Evolutionary conservation across 371 early-diverging fungal species (phyloP), one percentile per base, ranked within the genome.

Genomic region (Basidiobolus meristosporus): DNA sequence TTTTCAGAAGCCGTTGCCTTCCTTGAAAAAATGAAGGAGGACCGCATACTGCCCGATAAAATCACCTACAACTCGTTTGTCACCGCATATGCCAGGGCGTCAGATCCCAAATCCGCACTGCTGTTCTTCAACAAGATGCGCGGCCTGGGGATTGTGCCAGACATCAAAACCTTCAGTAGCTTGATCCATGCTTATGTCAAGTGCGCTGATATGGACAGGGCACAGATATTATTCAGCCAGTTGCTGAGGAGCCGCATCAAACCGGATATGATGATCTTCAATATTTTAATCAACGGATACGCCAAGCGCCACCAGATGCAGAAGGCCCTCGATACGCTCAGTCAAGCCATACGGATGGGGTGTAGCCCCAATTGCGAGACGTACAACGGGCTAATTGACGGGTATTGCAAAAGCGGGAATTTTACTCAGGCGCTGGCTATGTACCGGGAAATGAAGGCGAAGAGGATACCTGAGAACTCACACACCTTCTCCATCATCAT

Each of bases 51-150:
- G n/a, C 45, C 45, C 10, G 36, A 45, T 30, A 12, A 9, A 29
- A 19, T 45, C 14, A 40, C 45, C 14, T 45, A 45, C 36, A 45
- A 40, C 19, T 40, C 33, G 14, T 28, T 45, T n/a, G 40, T 45
- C 20, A 19, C 20, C 7, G 30, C 10, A 6, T 7, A 22, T 26
- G 7, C 17, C 11, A 23, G 11, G 1, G 5, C 2, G 22, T 10
- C 31, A 9, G 28, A 29, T 15, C 15, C 5, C 7, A 6, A 10
- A 2, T 17, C 39, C 28, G 15, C 12, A 6, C 7, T 20, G 15
- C 2, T 7, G 7, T 29, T 45, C 14, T 28, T 39, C 14, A 20
- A 28, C 4, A 40, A 45, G 28, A 39, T 45, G 40, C 33, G n/a
- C 17, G n/a, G 16, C 3, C 33, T 26, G 16, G 35, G 38, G 6